These are phyloP conservation scores for Lithocarpus polystachyus DNA, from an alignment of 306 rosid genomes.

Conservation along the genomic window DNA sequence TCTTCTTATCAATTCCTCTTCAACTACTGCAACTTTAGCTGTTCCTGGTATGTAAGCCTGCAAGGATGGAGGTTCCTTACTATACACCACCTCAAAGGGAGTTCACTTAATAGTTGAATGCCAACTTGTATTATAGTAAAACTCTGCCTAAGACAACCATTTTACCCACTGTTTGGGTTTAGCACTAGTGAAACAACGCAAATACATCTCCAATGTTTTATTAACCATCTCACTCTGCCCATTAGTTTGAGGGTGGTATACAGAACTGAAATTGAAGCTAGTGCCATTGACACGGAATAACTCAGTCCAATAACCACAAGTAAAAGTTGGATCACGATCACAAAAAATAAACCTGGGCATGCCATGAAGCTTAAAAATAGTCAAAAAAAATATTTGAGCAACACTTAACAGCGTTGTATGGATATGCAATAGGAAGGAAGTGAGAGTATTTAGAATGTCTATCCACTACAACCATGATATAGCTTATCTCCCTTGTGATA, in stretches of 20 bases:
- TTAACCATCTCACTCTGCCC: neutral
- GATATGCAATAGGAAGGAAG: neutral
- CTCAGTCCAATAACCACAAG: neutral
- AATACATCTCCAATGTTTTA: neutral
- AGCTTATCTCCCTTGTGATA: rapidly evolving
- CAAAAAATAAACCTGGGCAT: neutral
- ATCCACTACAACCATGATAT: neutral
- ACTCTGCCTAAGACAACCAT: constrained; percentile 1
- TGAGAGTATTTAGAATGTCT: neutral
- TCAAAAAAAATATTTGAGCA: neutral
- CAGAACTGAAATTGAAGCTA: neutral
- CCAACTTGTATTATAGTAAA: neutral
- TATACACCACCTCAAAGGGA: neutral
- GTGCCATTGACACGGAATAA: neutral
- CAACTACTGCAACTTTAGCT: too few relatives aligned
- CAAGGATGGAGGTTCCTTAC: neutral
- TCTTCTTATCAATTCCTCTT: too few relatives aligned
- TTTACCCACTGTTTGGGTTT: neutral
- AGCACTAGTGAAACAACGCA: neutral
- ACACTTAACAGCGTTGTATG: neutral
- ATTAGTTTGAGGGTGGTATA: neutral
- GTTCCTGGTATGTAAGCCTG: too few relatives aligned
- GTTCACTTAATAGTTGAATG: neutral
- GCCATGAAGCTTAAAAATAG: neutral
- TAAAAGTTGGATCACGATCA: neutral